These are phyloP conservation scores for Monosporascus cannonballus DNA, from an alignment of 2,329 filamentous ascomycete species.

Conservation along the genomic window DNA sequence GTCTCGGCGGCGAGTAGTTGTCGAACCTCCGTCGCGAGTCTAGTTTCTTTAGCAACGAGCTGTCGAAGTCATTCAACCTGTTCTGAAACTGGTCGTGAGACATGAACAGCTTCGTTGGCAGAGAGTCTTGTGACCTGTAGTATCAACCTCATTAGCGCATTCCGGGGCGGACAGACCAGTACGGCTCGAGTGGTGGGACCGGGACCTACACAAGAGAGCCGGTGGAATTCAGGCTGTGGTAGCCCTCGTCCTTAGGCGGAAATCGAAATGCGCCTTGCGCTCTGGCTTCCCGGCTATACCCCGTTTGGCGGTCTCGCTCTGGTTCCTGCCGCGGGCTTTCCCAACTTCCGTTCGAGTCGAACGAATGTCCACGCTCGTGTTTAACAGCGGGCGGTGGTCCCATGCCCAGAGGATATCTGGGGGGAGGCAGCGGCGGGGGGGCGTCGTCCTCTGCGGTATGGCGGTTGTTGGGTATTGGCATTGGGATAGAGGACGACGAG, in stretches of 20 bases:
- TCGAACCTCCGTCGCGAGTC: constrained; percentile 40
- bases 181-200: not conserved
- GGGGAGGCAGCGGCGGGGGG: constrained; percentile 31
- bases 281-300: constrained; percentile 14
- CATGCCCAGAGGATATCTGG: constrained; percentile 23
- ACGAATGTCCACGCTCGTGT: constrained; percentile 22
- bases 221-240: constrained; percentile 26
- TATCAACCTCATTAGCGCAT: constrained; percentile 13
- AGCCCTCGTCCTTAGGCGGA: constrained; percentile 25
- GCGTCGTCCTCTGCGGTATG: constrained; percentile 26
- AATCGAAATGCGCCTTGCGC: constrained; percentile 13
- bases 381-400: constrained; percentile 14
- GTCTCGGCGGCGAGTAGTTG: constrained; percentile 36
- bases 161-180: not conserved
- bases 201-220: constrained; percentile 20
- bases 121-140: constrained; percentile 37
- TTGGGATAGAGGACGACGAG: constrained; percentile 28
- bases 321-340: constrained; percentile 19
- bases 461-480: constrained; percentile 28
- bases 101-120: constrained; percentile 39
- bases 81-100: constrained; percentile 43
- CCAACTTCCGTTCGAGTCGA: constrained; percentile 24
- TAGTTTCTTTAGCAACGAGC: constrained; percentile 50
- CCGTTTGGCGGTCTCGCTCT: constrained; percentile 15
- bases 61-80: constrained; percentile 40